These are phyloP conservation scores for Myriosclerotinia duriaeana DNA, from an alignment of 2,329 filamentous ascomycete species.

Conservation along the genomic window DNA sequence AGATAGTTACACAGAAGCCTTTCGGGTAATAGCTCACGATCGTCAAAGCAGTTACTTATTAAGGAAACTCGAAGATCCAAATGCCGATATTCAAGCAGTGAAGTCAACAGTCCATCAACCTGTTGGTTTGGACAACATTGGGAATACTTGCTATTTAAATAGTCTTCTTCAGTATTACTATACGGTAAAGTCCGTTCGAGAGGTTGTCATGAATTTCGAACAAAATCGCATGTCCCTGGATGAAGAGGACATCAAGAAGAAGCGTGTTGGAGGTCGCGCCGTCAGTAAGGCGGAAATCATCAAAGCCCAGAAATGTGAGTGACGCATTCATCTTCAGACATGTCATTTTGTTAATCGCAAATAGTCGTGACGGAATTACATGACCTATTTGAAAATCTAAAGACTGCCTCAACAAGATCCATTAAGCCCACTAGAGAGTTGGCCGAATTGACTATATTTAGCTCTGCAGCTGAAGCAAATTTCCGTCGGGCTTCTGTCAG, in stretches of 20 bases:
- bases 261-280: conserved; percentile 73
- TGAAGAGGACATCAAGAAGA: conserved; percentile 60
- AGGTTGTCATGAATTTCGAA: conserved; percentile 77
- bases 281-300: conserved; percentile 58
- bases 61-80: conserved; percentile 40
- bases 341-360: conserved; percentile 27
- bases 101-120: conserved; percentile 57
- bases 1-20: conserved; percentile 39
- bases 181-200: conserved; percentile 76
- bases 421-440: conserved; percentile 74
- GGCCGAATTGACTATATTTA: conserved; percentile 75
- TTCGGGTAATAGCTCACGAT: conserved; percentile 39
- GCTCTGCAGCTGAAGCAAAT: conserved; percentile 53
- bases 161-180: conserved; percentile 95
- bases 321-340: conserved; percentile 19
- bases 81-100: conserved; percentile 37
- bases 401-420: conserved; percentile 58
- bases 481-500: conserved; percentile 50
- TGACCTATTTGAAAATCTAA: conserved; percentile 68
- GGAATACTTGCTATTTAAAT: conserved; percentile 97
- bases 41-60: conserved; percentile 39
- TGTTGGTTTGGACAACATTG: conserved; percentile 87
- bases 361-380: conserved; percentile 74
- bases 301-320: conserved; percentile 72
- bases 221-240: conserved; percentile 66